Percentiles rank a stretch among this genome's conserved stretches.
These are phyloP conservation scores for Cydonia oblonga DNA, from an alignment of 331 rosid genomes.

Conservation along the genomic window DNA sequence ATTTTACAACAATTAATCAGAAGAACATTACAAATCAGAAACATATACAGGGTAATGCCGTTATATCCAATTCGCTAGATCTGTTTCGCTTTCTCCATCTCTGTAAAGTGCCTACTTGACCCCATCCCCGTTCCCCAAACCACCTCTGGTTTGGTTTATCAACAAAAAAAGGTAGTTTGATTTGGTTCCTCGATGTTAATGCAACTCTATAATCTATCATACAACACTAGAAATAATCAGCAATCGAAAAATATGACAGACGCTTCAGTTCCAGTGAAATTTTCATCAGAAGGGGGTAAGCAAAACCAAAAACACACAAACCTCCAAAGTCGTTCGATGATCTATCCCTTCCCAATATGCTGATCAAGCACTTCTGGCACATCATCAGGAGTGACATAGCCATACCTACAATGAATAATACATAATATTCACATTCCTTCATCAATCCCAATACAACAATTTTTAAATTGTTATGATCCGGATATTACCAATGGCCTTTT, in stretches of 20 bases:
- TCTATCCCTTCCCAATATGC: conserved; percentile 75
- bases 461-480: neutral
- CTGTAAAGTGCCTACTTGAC: neutral
- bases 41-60: neutral
- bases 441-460: neutral
- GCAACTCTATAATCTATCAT: neutral
- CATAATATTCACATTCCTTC: neutral
- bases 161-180: neutral
- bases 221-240: neutral
- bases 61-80: neutral
- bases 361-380: conserved; percentile 73
- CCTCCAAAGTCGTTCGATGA: conserved; percentile 80
- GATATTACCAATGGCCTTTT: conserved; percentile 72
- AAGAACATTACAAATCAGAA: too few relatives aligned
- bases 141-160: neutral
- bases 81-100: neutral
- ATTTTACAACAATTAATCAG: too few relatives aligned
- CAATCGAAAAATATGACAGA: neutral
- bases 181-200: neutral
- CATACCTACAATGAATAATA: conserved; percentile 54
- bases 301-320: conserved; percentile 22
- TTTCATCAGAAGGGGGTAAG: neutral
- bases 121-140: neutral
- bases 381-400: conserved; percentile 87
- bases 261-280: neutral